Base-by-base conservation (phyloP, 2,329 filamentous ascomycete species). In the Elsinoe perseae region DNA sequence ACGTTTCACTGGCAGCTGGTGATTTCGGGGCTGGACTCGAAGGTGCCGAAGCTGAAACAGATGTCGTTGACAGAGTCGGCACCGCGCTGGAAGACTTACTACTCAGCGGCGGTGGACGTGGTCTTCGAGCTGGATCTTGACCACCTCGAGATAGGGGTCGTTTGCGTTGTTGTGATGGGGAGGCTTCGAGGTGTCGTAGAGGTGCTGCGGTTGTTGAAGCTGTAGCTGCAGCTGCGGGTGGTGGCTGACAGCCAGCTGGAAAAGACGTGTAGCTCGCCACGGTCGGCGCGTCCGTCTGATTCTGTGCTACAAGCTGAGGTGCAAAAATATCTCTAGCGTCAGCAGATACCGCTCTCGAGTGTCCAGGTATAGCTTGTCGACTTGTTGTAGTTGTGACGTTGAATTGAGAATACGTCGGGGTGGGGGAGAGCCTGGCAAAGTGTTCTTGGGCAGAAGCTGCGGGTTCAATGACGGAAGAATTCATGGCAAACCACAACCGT, bases 11-110 rank as follows among this genome's bases (percentile, higher is more conserved):
- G 23, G 12, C n/a, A n/a, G 40, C 53, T 34, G 53, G 53, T 36
- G 53, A 56, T 12, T 38, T 27, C 20, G 53, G 40, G n/a, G 42
- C 53, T 44, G 53, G 38, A 25, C 36, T 42, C 38, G 43, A 23
- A 42, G 56, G 46, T 36, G 55, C 16, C 25, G 38, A 59, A 27
- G 56, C 57, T 50, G 61, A 61, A 36, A 56, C 57, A 18, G 60
- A 56, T 20, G 56, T 56, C 25, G 57, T 57, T 23, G 72, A 75
- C 48, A 76, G 67, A 4, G 74, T 75, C 56, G 74, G 74, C 38
- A 76, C 66, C 38, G 73, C 72, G 60, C 70, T 73, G 52, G 67
- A 65, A 10, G 69, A 73, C 65, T 76, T 76, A 60, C 64, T 61
- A 32, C 62, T 64, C 34, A 67, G 57, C 23, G 60, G 61, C 38